Evolutionary conservation across 225 moss, liverwort and hornwort species (phyloP).

Genomic region (Ulota crispa): DNA sequence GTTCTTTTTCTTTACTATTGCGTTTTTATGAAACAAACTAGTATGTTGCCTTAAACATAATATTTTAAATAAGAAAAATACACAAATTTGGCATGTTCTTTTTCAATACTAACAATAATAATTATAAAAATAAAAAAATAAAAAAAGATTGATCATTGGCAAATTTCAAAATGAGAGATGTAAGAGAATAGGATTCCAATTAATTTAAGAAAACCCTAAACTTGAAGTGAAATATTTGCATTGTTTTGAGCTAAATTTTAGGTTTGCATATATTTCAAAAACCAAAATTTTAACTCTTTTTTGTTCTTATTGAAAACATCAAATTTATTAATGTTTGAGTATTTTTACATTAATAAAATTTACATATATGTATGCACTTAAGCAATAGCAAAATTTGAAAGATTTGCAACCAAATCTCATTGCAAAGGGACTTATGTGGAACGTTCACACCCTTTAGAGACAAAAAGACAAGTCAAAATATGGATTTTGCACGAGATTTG

Average conservation of each 20-base stretch:
- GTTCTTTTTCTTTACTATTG: too few relatives aligned
- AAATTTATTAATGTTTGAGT: rapidly evolving
- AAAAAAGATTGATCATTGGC: too few relatives aligned
- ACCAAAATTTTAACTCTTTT: neutral
- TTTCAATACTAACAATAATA: too few relatives aligned
- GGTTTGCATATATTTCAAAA: rapidly evolving
- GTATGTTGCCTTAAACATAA: too few relatives aligned
- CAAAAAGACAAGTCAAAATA: neutral
- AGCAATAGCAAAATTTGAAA: neutral
- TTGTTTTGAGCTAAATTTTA: rapidly evolving
- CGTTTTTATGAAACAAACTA: neutral
- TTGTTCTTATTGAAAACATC: neutral
- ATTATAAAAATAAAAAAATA: too few relatives aligned
- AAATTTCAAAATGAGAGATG: too few relatives aligned
- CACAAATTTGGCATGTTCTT: neutral
- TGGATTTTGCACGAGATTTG: too few relatives aligned
- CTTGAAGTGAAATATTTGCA: rapidly evolving
- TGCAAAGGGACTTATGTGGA: neutral
- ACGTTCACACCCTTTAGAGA: neutral
- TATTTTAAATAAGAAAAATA: too few relatives aligned
- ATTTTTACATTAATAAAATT: too few relatives aligned
- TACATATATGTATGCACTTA: too few relatives aligned
- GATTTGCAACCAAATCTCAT: neutral
- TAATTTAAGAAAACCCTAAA: neutral
- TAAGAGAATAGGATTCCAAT: neutral